These are phyloP conservation scores for Leccinum rimulosum DNA, from an alignment of 768 basidiomycete genomes.

Conservation along the genomic window DNA sequence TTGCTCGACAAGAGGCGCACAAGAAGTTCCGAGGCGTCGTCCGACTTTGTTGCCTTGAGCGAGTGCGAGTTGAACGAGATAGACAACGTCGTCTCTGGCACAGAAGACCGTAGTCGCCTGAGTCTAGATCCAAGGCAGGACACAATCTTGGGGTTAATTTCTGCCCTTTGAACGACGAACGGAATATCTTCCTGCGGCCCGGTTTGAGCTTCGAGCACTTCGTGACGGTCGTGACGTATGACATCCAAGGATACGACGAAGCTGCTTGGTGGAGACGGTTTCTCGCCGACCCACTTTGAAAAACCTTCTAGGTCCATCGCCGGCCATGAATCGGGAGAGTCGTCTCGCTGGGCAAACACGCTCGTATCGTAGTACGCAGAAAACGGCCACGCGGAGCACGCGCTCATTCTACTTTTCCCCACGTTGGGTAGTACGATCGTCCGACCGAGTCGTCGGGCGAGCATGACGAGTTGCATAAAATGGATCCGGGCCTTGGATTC, in stretches of 20 bases:
- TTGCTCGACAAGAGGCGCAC: constrained; percentile 15
- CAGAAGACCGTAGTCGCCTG: constrained; percentile 8
- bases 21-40: constrained; percentile 16
- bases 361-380: constrained; percentile 47
- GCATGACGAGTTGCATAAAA: constrained; percentile 39
- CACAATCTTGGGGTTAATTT: constrained; percentile 12
- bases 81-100: constrained; percentile 5
- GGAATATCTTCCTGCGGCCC: not conserved
- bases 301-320: constrained; percentile 40
- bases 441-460: constrained; percentile 48
- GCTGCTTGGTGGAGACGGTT: constrained; percentile 15
- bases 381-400: constrained; percentile 50
- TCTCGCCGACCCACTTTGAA: constrained; percentile 35
- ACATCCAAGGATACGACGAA: constrained; percentile 32
- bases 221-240: constrained; percentile 8
- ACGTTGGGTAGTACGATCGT: constrained; percentile 64
- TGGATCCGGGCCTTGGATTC: constrained; percentile 59
- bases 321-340: constrained; percentile 1
- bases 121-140: constrained; percentile 24
- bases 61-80: constrained; percentile 9
- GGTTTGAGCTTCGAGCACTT: not conserved
- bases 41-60: not conserved
- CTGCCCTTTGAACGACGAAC: constrained; percentile 2
- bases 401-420: constrained; percentile 50
- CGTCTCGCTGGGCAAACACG: constrained; percentile 4